Evolutionary conservation across 1,139 yeast genomes (phyloP).

Genomic region (Suhomyces kunorum): DNA sequence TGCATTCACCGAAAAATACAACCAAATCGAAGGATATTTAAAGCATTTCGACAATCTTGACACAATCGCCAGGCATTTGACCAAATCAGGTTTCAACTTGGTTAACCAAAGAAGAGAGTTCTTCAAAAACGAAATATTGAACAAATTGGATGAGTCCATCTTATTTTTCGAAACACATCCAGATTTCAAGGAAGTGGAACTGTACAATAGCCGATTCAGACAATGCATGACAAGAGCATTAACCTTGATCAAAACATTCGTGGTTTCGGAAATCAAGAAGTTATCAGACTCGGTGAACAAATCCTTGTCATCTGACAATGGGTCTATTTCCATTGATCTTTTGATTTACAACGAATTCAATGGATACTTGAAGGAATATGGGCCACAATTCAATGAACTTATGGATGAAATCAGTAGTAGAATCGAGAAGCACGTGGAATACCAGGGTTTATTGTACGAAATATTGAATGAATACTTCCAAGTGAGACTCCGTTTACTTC

Average conservation of each 20-base stretch:
- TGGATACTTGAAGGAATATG: slow-evolving; percentile 28
- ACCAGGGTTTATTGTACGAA: slow-evolving; percentile 66
- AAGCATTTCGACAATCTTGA: slow-evolving; percentile 71
- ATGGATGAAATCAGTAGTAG: slow-evolving; percentile 54
- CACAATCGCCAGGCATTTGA: slow-evolving; percentile 63
- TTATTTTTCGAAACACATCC: slow-evolving; percentile 38
- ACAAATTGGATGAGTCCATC: slow-evolving; percentile 57
- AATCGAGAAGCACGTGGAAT: slow-evolving; percentile 52
- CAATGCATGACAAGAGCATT: slow-evolving; percentile 86
- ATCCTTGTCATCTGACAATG: slow-evolving; percentile 21
- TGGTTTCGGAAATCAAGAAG: slow-evolving; percentile 54
- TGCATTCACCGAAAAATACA: slow-evolving; percentile 44
- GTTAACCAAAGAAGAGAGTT: slow-evolving; percentile 49
- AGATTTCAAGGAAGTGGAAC: slow-evolving; percentile 67
- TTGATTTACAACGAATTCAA: slow-evolving; percentile 57
- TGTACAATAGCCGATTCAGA: slow-evolving; percentile 71
- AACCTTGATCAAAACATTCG: slow-evolving; percentile 69
- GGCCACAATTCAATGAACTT: slow-evolving; percentile 40
- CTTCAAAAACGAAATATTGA: slow-evolving; percentile 40
- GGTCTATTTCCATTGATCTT: slow-evolving; percentile 23
- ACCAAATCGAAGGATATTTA: slow-evolving; percentile 54
- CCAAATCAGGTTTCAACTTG: slow-evolving; percentile 61
- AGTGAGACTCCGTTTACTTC: slow-evolving; percentile 50
- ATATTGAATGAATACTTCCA: slow-evolving; percentile 64
- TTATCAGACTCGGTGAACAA: slow-evolving; percentile 45